Evolutionary conservation across 148 eudicot species (phyloP).

Genomic region (Diospyros kaki): DNA sequence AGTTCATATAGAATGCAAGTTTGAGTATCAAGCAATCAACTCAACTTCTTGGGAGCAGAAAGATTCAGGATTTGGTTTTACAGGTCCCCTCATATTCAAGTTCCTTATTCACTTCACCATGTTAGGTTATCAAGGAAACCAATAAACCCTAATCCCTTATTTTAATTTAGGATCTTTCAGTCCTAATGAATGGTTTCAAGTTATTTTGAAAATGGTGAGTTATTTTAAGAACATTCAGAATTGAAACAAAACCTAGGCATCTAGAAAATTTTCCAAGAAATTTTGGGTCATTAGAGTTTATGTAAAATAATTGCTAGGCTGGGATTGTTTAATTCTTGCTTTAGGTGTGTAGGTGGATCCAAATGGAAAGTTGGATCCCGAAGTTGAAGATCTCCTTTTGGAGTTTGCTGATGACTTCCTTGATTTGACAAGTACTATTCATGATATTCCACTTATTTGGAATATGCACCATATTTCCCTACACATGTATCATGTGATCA

Average conservation of each 20-base stretch:
- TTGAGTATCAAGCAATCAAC: conserved; percentile 44
- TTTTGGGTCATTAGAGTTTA: neutral
- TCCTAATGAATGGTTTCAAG: neutral
- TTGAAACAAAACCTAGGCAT: neutral
- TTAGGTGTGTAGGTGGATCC: conserved; percentile 58
- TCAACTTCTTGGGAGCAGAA: conserved; percentile 73
- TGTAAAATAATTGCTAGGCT: neutral
- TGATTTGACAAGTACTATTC: conserved; percentile 61
- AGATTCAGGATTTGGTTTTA: conserved; percentile 84
- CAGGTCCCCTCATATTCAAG: conserved; percentile 52
- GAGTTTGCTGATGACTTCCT: conserved; percentile 85
- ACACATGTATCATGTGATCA: neutral
- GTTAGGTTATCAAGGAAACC: neutral
- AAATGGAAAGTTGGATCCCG: conserved; percentile 67
- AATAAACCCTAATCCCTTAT: neutral
- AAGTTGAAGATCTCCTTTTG: conserved; percentile 78
- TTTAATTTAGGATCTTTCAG: neutral
- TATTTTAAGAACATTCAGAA: neutral
- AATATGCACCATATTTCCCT: conserved; percentile 1
- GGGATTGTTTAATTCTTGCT: neutral
- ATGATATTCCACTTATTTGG: neutral
- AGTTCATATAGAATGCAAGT: too few relatives aligned
- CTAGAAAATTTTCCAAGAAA: neutral
- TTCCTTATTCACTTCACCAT: neutral
- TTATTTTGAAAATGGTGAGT: neutral